Evolutionary conservation across 768 basidiomycete genomes (phyloP).

Genomic region (Suillus alpinus): DNA sequence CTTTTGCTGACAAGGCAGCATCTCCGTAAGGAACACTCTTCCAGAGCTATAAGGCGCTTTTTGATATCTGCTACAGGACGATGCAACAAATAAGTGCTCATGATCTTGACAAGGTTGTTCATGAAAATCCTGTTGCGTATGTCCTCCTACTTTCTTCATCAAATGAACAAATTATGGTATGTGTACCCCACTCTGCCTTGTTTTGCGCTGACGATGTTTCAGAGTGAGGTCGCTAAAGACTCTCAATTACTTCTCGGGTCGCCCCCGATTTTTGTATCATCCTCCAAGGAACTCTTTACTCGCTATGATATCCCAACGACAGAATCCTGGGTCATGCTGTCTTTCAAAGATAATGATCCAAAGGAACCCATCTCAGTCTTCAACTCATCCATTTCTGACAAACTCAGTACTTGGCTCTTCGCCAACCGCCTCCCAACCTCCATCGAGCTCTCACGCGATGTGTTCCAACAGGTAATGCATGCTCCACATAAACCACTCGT

Average conservation of each 20-base stretch:
- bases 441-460: slow-evolving; percentile 71
- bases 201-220: not conserved
- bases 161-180: slow-evolving; percentile 32
- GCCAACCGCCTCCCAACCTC: slow-evolving; percentile 70
- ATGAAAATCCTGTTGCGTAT: slow-evolving; percentile 54
- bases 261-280: slow-evolving; percentile 45
- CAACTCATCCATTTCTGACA: slow-evolving; percentile 11
- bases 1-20: slow-evolving; percentile 74
- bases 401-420: slow-evolving; percentile 55
- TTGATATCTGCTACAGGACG: slow-evolving; percentile 26
- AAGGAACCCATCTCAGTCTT: slow-evolving; percentile 45
- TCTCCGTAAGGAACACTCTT: slow-evolving; percentile 51
- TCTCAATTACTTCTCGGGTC: slow-evolving; percentile 48
- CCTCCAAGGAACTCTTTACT: slow-evolving; percentile 29
- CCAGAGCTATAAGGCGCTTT: not conserved
- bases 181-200: slow-evolving; percentile 6
- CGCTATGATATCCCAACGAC: slow-evolving; percentile 35
- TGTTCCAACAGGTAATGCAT: slow-evolving; percentile 86
- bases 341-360: slow-evolving; percentile 58
- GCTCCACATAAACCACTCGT: slow-evolving; percentile 73
- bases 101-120: slow-evolving; percentile 42
- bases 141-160: slow-evolving; percentile 48
- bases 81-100: slow-evolving; percentile 38
- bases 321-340: slow-evolving; percentile 63
- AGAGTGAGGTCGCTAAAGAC: slow-evolving; percentile 58